Evolutionary conservation across 73 alveolate genomes (phyloP), one percentile per base, ranked within the genome.

Genomic region (Blepharisma stoltei): DNA sequence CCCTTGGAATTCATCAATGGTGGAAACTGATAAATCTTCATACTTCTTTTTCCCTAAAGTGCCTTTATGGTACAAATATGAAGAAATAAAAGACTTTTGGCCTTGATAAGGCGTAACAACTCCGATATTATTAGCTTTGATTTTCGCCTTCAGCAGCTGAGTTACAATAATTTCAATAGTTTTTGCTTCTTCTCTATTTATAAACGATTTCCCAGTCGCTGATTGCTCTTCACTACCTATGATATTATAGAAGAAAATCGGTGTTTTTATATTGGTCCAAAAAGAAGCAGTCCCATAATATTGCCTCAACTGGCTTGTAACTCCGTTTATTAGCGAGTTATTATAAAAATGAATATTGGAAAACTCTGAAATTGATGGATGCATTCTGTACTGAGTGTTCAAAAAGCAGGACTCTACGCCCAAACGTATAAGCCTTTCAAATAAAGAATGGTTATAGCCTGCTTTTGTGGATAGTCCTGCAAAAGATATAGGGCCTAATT

Each of bases 91-190:
- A 53, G 97, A 94, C 78, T 99, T 83, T 85, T 98, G 96, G 44
- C 99, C 99, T 88, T 98, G 99, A 81, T 98, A 98, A 70, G 99
- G 99, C 18, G 99, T 97, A 49, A 98, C 95, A 67, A 98, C 91
- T 49, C 99, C 99, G 7, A 98, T 96, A 79, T 95, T 94, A 68
- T 88, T 94, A 1, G 98, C 95, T 67, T 90, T 91, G 60, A 98
- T 95, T 5, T 97, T 95, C 8, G 90, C 81, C 77, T 93, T 89
- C 41, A 91, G 70, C 83, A 97, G 83, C 48, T 90, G 71, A 65
- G 92, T 90, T 37, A 97, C 99, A 43, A 97, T 77, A 44, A 85
- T 70, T 84, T 90, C 99, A 53, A 97, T 93, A 78, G 91, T 85
- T 23, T 86, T 95, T 11, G 99, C 99, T 88, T 98, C 99, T 69